Base-by-base conservation (phyloP, 2,329 filamentous ascomycete species). In the Penicillium sp. region DNA sequence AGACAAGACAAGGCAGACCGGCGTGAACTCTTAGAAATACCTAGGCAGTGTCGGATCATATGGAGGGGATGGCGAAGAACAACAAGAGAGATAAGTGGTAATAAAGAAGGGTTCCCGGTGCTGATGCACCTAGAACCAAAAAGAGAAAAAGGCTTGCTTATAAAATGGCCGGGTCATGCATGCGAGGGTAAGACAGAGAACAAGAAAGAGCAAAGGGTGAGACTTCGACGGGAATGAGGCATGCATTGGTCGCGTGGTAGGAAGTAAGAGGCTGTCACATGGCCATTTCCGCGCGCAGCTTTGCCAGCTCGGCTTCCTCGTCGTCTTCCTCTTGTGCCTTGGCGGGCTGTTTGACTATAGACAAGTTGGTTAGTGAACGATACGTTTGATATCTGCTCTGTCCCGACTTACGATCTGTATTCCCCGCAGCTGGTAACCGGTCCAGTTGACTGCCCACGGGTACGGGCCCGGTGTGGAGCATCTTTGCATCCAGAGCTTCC, bases 201-300 rank as follows among this genome's bases (percentile, higher is more conserved):
- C 52, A 52, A 53, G 29, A 33, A 37, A 48, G 19, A 21, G 33
- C 45, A 46, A n/a, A 38, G 12, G 22, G 22, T n/a, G 22, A 29
- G n/a, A 47, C 35, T 28, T 43, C 31, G 29, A 48, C 38, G 33
- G 33, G 50, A 41, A 54, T 43, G 42, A 44, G 41, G 35, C 45
- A 17, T 49, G 42, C 42, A 40, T 46, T 33, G 43, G 38, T 47
- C 48, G 43, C 48, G 32, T 50, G 35, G 22, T 37, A 13, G 22
- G 37, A 40, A 40, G 31, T 32, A 46, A 47, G 43, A 17, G 37
- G 34, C 39, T 41, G 64, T 71, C 71, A 95, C 85, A 96, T 95
- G 57, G 90, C 90, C 91, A 97, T 97, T 72, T 96, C 91, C 32
- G 88, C 90, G 69, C 95, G 89, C 60, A 98, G 72, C 73, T 93